These are phyloP conservation scores for Olyra latifolia DNA, from an alignment of 176 grass and related monocot species.

Conservation along the genomic window DNA sequence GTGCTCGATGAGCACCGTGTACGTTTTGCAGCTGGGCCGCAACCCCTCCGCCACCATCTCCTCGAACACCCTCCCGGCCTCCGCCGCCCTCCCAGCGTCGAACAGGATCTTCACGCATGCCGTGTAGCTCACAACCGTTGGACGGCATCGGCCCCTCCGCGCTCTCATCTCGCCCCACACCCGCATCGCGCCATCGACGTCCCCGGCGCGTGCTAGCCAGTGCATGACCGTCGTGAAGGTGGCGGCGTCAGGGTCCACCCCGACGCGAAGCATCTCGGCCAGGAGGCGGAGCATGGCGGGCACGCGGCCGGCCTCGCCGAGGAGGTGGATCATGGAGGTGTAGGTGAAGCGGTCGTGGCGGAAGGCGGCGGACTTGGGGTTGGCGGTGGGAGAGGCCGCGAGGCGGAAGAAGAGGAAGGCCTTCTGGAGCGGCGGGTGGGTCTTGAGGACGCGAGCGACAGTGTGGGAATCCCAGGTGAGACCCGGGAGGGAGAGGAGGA, in stretches of 20 bases:
- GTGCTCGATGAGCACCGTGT: constrained; percentile 76
- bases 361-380: constrained; percentile 22
- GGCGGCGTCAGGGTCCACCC: constrained; percentile 54
- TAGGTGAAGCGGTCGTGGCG: constrained; percentile 84
- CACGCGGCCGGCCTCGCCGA: constrained; percentile 63
- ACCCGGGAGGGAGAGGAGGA: constrained; percentile 49
- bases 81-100: constrained; percentile 46
- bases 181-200: constrained; percentile 55
- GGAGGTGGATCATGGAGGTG: constrained; percentile 76
- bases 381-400: constrained; percentile 27
- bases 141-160: constrained; percentile 30
- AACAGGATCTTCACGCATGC: constrained; percentile 70
- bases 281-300: constrained; percentile 63
- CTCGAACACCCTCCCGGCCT: constrained; percentile 45
- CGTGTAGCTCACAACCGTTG: constrained; percentile 72
- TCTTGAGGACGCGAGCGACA: constrained; percentile 77
- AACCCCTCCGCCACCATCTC: constrained; percentile 68
- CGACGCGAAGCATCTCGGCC: constrained; percentile 50
- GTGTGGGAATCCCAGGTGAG: constrained; percentile 72
- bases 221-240: constrained; percentile 72
- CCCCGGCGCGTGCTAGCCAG: constrained; percentile 53
- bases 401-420: constrained; percentile 85
- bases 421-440: constrained; percentile 69
- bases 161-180: constrained; percentile 69
- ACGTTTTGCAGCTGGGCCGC: constrained; percentile 64